Evolutionary conservation across 75 land plant genomes (phyloP).

Genomic region (Cupressus sempervirens): DNA sequence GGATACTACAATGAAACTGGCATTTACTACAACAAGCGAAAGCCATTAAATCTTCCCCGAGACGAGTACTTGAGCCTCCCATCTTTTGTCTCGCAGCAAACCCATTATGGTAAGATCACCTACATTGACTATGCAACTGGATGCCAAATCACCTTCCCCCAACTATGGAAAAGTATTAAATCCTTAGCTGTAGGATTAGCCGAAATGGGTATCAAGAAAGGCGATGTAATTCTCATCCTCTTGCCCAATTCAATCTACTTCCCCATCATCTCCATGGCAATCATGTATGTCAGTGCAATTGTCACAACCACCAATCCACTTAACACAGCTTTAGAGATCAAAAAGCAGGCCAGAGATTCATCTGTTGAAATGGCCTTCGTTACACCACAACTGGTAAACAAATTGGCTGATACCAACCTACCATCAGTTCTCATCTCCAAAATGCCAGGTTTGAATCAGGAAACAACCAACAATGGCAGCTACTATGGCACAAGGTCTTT

Average conservation of each 20-base stretch:
- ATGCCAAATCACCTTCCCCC: conserved; percentile 48
- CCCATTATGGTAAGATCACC: conserved; percentile 53
- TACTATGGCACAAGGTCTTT: conserved; percentile 16
- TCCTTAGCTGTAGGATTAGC: conserved; percentile 39
- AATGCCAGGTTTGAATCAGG: neutral
- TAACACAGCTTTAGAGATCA: conserved; percentile 75
- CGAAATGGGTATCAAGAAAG: conserved; percentile 48
- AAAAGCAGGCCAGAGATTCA: conserved; percentile 69
- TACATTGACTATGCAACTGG: conserved; percentile 82
- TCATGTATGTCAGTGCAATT: conserved; percentile 79
- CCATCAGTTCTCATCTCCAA: conserved; percentile 25
- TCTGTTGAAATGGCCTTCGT: conserved; percentile 56
- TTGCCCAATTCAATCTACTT: conserved; percentile 86
- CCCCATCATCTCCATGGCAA: conserved; percentile 72
- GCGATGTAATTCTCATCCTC: conserved; percentile 82
- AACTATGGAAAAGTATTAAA: conserved; percentile 55
- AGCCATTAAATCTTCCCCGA: conserved; percentile 47
- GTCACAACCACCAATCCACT: conserved; percentile 93
- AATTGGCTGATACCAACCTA: conserved; percentile 30
- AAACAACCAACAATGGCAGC: conserved; percentile 8
- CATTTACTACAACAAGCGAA: conserved; percentile 76
- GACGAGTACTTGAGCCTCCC: conserved; percentile 41
- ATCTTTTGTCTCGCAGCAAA: conserved; percentile 44
- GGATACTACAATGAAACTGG: conserved; percentile 64
- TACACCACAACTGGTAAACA: conserved; percentile 38